Conservation (phyloP, 495 filamentous ascomycete genomes). For the Letharia lupina region DNA sequence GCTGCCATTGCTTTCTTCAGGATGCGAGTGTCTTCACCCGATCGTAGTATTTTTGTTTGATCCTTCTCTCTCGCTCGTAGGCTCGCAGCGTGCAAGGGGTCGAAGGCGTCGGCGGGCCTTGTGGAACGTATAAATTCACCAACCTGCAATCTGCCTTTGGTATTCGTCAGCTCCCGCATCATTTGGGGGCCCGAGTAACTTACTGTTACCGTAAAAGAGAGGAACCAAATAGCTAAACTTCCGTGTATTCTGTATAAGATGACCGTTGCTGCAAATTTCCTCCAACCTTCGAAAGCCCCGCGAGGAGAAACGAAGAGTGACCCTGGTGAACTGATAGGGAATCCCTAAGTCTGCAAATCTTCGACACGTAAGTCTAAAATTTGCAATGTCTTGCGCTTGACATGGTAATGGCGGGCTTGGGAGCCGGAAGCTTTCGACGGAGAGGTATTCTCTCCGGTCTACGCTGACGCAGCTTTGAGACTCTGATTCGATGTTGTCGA, state of each 20-base stretch:
- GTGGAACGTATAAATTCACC: constrained; percentile 27
- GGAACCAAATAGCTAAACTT: constrained; percentile 67
- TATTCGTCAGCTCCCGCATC: constrained; percentile 14
- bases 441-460: constrained; percentile 44
- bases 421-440: constrained; percentile 46
- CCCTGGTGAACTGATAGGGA: constrained; percentile 50
- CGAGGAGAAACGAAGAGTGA: constrained; percentile 52
- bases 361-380: constrained; percentile 52
- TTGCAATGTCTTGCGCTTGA: constrained; percentile 37
- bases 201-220: constrained; percentile 52
- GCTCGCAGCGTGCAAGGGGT: constrained; percentile 31
- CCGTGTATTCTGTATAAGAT: constrained; percentile 53
- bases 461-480: constrained; percentile 39
- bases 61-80: constrained; percentile 36
- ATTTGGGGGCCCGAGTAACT: background rate
- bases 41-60: constrained; percentile 36
- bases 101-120: constrained; percentile 19
- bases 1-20: constrained; percentile 48
- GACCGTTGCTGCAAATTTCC: constrained; percentile 36
- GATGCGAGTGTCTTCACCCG: constrained; percentile 35
- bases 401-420: constrained; percentile 36
- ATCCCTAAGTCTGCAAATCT: constrained; percentile 55
- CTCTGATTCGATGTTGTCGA: constrained; percentile 44
- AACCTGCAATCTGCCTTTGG: constrained; percentile 31
- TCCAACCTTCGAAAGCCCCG: constrained; percentile 51